Conservation (phyloP, 2,329 filamentous ascomycete genomes). For the Lojkania enalia region DNA sequence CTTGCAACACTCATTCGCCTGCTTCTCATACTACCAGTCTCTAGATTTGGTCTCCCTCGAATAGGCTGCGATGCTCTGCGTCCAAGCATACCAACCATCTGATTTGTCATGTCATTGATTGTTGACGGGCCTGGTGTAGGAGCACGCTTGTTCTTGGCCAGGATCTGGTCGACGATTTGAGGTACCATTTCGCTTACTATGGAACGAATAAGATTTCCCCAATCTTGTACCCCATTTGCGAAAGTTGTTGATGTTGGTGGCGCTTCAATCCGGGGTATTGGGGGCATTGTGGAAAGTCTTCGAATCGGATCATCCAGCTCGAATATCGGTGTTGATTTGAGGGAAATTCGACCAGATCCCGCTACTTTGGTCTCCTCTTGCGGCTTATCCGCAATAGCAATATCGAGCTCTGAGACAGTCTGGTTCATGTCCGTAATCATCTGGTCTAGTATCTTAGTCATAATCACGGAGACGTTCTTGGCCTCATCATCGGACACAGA, state of each 20-base stretch:
- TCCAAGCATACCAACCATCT: constrained; percentile 34
- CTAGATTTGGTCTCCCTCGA: constrained; percentile 27
- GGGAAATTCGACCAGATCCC: not conserved
- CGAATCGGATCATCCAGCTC: no score
- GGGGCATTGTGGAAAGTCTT: no score
- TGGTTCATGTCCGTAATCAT: constrained; percentile 26
- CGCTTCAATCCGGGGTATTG: no score
- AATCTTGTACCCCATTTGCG: constrained; percentile 28
- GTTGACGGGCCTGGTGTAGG: constrained; percentile 22
- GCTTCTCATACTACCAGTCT: constrained; percentile 23
- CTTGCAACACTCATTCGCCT: constrained; percentile 34
- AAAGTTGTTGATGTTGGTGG: constrained; percentile 4
- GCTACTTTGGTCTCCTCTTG: constrained; percentile 1
- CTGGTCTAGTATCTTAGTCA: constrained; percentile 30
- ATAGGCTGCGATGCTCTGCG: constrained; percentile 30
- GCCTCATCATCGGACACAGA: constrained; percentile 32
- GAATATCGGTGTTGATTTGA: not conserved
- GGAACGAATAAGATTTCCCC: constrained; percentile 32
- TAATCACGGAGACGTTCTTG: constrained; percentile 29
- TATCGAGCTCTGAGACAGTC: constrained; percentile 31
- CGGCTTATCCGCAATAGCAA: constrained; percentile 20
- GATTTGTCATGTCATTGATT: constrained; percentile 33
- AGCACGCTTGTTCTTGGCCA: constrained; percentile 30
- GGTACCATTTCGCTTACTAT: constrained; percentile 41
- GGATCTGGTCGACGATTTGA: constrained; percentile 36